These are phyloP conservation scores for Leccinum imitatum DNA, from an alignment of 768 basidiomycete genomes.

Conservation along the genomic window DNA sequence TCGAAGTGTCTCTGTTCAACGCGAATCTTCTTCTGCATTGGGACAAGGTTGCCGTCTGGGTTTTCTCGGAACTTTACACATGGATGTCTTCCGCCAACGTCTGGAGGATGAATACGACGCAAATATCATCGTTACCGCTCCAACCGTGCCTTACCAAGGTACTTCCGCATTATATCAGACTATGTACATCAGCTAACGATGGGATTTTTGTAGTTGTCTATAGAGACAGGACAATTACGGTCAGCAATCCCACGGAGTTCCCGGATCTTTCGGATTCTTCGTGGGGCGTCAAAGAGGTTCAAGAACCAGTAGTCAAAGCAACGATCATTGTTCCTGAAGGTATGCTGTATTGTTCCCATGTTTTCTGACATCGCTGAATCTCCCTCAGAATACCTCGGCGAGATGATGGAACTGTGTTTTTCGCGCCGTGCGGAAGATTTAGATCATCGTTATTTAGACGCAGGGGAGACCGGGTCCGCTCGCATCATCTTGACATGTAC, in stretches of 20 bases:
- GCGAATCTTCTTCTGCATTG: slow-evolving; percentile 90
- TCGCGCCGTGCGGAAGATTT: slow-evolving; percentile 80
- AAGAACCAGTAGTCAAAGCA: slow-evolving; percentile 92
- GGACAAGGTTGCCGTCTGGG: slow-evolving; percentile 95
- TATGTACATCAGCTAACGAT: not conserved
- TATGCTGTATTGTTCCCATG: slow-evolving; percentile 28
- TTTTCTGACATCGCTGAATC: not conserved
- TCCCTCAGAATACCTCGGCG: slow-evolving; percentile 79
- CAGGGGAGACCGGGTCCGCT: slow-evolving; percentile 37
- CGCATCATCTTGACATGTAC: slow-evolving; percentile 80
- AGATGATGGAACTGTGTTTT: slow-evolving; percentile 94
- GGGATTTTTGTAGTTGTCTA: slow-evolving; percentile 61
- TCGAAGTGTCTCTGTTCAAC: slow-evolving; percentile 84
- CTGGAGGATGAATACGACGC: slow-evolving; percentile 97
- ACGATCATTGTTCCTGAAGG: slow-evolving; percentile 95
- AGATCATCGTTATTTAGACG: slow-evolving; percentile 82
- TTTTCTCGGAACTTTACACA: slow-evolving; percentile 93
- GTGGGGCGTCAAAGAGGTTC: slow-evolving; percentile 67
- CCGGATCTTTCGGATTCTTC: slow-evolving; percentile 72
- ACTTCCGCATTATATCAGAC: not conserved
- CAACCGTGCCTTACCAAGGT: slow-evolving; percentile 94
- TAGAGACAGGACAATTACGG: slow-evolving; percentile 54
- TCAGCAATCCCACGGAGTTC: slow-evolving; percentile 96
- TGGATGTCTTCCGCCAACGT: slow-evolving; percentile 95
- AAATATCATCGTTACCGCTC: slow-evolving; percentile 92